Base-by-base conservation (phyloP, 2,329 filamentous ascomycete genomes). In the Aphanoascus verrucosus region DNA sequence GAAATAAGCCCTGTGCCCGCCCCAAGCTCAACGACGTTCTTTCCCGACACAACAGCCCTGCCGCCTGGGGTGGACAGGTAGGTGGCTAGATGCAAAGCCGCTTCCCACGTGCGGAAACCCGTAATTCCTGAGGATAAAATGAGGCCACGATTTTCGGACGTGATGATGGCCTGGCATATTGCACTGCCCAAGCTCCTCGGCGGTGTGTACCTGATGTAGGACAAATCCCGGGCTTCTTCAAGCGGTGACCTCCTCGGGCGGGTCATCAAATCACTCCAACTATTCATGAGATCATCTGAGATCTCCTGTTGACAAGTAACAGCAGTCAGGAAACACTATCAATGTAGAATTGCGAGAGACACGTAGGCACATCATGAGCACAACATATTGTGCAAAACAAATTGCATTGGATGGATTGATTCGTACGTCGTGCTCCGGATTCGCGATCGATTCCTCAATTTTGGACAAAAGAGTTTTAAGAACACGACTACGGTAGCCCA, bases 361-460 rank as follows among this genome's bases (percentile, higher is more conserved):
- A 45, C 14, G 49, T 41, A 32, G 44, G 55, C 52, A 58, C 53
- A 53, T 49, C 54, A 53, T 43, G 52, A 23, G 40, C 46, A 52
- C 46, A 42, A 58, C 44, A 54, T 45, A 49, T 38, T 2, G 17
- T 52, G 28, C 2, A 15, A 31, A 11, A 19, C 55, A 57, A 55
- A 55, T 57, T 53, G 46, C 48, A 58, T 64, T 52, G 40, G 12
- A 55, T 55, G 52, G 49, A 52, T 45, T 49, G 53, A 49, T 55
- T 61, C 67, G 65, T 84, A 94, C 90, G 84, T 94, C 82, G 76
- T 87, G 77, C 61, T 95, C 86, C 69, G 88, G 90, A 67, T 95
- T 82, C 54, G 80, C 76, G 46, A 94, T 88, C 34, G 84, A 80
- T 31, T 76, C 72, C 67, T 95, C 88, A 50, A 95, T 82, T 54